phyloP scores from a whole-genome alignment of 2,329 filamentous ascomycete genomes.

The Penicillium concentricum region DNA sequence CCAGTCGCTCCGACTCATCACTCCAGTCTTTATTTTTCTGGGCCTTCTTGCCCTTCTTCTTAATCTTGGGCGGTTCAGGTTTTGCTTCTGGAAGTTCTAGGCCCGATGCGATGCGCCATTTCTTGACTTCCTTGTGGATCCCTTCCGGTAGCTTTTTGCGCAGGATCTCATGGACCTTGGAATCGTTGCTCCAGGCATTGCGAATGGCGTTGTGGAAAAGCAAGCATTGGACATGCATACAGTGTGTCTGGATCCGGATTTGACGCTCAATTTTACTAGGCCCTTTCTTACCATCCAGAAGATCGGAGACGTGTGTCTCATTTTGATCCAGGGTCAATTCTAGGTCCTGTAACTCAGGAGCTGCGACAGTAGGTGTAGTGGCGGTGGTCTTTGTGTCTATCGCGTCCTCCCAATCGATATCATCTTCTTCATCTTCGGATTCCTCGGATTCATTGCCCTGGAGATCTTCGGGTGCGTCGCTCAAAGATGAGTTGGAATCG shows the following conservation, averaged over 20 bases:
- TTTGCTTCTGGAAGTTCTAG: constrained; percentile 50
- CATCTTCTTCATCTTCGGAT: constrained; percentile 52
- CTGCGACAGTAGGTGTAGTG: constrained; percentile 40
- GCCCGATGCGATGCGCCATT: constrained; percentile 69
- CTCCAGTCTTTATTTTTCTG: constrained; percentile 66
- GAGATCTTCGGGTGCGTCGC: constrained; percentile 32
- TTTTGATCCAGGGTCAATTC: constrained; percentile 65
- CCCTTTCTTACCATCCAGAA: constrained; percentile 71
- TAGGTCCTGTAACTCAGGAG: constrained; percentile 63
- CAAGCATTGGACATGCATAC: constrained; percentile 81
- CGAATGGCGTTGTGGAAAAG: constrained; percentile 86
- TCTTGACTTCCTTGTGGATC: constrained; percentile 70
- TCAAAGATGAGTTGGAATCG: constrained; percentile 39
- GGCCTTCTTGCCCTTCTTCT: constrained; percentile 42
- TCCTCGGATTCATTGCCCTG: not conserved
- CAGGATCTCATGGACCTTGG: constrained; percentile 71
- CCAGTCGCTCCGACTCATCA: constrained; percentile 64
- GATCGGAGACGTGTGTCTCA: constrained; percentile 59
- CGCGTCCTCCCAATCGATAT: constrained; percentile 61
- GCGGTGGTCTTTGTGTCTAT: constrained; percentile 41
- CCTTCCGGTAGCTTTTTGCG: constrained; percentile 69
- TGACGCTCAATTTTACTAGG: constrained; percentile 80
- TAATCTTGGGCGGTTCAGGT: constrained; percentile 40
- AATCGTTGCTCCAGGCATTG: constrained; percentile 80
- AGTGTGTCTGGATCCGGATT: constrained; percentile 76